Evolutionary conservation across 768 basidiomycete species (phyloP), one percentile per base, ranked within the genome.

Genomic region (Holtermannia corniformis): DNA sequence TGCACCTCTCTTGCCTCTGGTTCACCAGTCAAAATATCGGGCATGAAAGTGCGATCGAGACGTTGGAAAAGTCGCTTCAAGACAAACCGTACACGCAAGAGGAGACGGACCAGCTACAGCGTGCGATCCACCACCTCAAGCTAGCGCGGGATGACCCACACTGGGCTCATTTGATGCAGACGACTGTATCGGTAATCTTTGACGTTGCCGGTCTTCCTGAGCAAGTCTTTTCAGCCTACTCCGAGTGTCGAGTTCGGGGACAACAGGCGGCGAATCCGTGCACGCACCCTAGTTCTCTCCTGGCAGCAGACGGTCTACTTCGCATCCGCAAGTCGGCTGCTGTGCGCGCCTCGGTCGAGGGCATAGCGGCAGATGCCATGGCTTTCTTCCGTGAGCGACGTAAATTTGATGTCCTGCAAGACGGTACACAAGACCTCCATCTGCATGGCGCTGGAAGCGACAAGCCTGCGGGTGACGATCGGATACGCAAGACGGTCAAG

Each of bases 1-100:
- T 70, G 3, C 63, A 62, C 45, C 49, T 64, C 16, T 63, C 68
- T 3, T 62, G 60, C 47, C 64, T 63, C 41, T 70, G 68, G 68
- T 64, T 60, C 41, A 58, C 63, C 3, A 53, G 60, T 14, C 45
- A 19, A 12, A 51, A 54, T 1, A 62, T 64, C 55, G 65, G 52
- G 16, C 47, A 47, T 19, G 53, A 27, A 0, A 57, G 40, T 7
- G 32, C 32, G 32, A 37, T 37, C 32, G 32, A 37, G 7, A 1
- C 57, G 50, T 44, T 64, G 0, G 43, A 44, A 4, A 54, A 60
- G 3, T 62, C 58, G 2, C 40, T 42, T 60, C n/a, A 44, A 43
- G 23, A 49, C 28, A 7, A 41, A 23, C 2, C 50, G 50, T 19
- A 42, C 52, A 10, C 20, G 42, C 12, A 37, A 11, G 26, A 51